These are phyloP conservation scores for Boletus tomentosulus DNA, from an alignment of 768 basidiomycete genomes.

Conservation along the genomic window DNA sequence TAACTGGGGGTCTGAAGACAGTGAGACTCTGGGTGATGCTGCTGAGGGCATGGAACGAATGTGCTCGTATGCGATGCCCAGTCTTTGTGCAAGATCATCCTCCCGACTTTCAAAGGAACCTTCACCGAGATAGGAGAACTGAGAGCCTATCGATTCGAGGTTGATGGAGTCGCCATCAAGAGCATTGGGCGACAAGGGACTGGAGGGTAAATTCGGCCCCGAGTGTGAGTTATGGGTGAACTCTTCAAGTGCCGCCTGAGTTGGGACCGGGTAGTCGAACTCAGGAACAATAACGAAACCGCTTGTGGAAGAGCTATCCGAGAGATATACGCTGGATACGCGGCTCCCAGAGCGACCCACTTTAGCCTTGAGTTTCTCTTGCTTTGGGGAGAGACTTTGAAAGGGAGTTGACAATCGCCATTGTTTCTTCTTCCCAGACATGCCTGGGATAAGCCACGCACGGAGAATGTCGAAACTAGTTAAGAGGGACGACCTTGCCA, in stretches of 20 bases:
- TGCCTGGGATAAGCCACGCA: constrained; percentile 10
- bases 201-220: neutral
- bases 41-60: constrained; percentile 21
- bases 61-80: constrained; percentile 21
- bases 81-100: constrained; percentile 20
- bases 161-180: neutral
- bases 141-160: neutral
- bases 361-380: neutral
- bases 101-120: neutral
- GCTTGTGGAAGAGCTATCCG: constrained; percentile 10
- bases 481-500: neutral
- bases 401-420: constrained; percentile 24
- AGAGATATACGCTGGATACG: constrained; percentile 22
- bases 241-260: neutral
- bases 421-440: constrained; percentile 26
- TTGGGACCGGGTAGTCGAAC: constrained; percentile 15
- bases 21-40: constrained; percentile 3
- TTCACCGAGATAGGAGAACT: neutral
- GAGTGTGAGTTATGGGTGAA: neutral
- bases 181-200: neutral
- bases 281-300: constrained; percentile 23
- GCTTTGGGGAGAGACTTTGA: constrained; percentile 11
- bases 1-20: constrained; percentile 25
- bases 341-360: constrained; percentile 5
- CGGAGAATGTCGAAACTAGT: neutral